Percentiles rank a stretch among this genome's conserved stretches.
Conservation (phyloP, 345 rosid species). For the Cardamine occulta region DNA sequence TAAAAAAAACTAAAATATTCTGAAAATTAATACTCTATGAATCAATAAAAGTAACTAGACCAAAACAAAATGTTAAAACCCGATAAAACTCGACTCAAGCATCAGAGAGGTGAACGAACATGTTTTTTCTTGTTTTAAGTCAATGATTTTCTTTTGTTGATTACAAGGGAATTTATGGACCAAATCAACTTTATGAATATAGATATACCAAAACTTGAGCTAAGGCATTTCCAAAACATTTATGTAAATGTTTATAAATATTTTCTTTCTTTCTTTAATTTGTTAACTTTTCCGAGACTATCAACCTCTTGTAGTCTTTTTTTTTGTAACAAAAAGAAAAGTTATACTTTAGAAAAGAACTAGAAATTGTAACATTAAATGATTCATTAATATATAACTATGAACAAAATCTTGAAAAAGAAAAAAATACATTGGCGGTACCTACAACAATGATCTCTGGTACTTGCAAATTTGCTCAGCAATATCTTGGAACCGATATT, state of each 20-base stretch:
- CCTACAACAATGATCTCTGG: conserved; percentile 2
- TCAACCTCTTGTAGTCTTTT: not conserved
- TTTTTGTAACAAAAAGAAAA: not conserved
- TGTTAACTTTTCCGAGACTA: not conserved
- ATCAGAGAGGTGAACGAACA: not conserved
- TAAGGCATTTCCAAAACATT: not conserved
- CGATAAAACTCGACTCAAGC: not conserved
- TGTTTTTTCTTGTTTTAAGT: not conserved
- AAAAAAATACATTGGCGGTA: not conserved
- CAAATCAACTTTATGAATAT: not conserved
- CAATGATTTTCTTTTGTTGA: not conserved
- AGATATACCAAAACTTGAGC: too few species aligned
- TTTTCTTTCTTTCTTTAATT: too few species aligned
- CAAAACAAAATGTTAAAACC: too few species aligned
- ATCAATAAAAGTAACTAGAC: too few species aligned
- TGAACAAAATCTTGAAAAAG: not conserved
- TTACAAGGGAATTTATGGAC: not conserved
- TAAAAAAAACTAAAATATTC: too few species aligned
- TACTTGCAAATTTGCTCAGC: conserved; percentile 25
- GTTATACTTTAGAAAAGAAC: not conserved
- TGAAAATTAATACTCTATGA: too few species aligned
- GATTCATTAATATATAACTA: conserved; percentile 1
- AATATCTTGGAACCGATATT: conserved; percentile 15
- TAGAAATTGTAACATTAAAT: not conserved
- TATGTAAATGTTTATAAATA: not conserved